Evolutionary conservation across 495 filamentous ascomycete species (phyloP).

Genomic region (Thermothielavioides terrestris): DNA sequence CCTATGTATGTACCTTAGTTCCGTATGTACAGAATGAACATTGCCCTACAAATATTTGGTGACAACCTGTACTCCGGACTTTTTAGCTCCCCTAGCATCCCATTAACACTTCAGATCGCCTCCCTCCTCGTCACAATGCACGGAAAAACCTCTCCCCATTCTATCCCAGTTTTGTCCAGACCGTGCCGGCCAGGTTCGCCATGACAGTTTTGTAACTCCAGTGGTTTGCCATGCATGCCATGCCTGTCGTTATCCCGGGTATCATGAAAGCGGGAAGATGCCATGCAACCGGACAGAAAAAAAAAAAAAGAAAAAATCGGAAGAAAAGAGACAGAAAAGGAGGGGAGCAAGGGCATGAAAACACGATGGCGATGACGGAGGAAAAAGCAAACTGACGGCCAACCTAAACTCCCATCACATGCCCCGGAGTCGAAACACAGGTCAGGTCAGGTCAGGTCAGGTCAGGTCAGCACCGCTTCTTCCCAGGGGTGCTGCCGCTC

Average conservation of each 20-base stretch:
- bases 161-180: not conserved
- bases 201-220: not conserved
- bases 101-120: too few species aligned
- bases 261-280: too few species aligned
- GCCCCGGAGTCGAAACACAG: not conserved
- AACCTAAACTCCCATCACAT: not conserved
- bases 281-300: slow-evolving; percentile 1
- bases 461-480: slow-evolving; percentile 1
- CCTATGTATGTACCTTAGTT: too few species aligned
- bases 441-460: not conserved
- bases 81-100: too few species aligned
- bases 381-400: not conserved
- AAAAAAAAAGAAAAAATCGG: not conserved
- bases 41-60: too few species aligned
- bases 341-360: too few species aligned
- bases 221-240: not conserved
- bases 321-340: too few species aligned
- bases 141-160: too few species aligned
- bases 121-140: too few species aligned
- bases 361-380: not conserved
- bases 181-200: too few species aligned
- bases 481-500: not conserved
- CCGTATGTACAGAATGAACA: too few species aligned
- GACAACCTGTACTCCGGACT: too few species aligned
- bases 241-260: not conserved